Percentiles rank a stretch among this genome's conserved stretches.
These are phyloP conservation scores for Rachicladosporium sp. DNA, from an alignment of 2,329 filamentous ascomycete species.

Conservation along the genomic window DNA sequence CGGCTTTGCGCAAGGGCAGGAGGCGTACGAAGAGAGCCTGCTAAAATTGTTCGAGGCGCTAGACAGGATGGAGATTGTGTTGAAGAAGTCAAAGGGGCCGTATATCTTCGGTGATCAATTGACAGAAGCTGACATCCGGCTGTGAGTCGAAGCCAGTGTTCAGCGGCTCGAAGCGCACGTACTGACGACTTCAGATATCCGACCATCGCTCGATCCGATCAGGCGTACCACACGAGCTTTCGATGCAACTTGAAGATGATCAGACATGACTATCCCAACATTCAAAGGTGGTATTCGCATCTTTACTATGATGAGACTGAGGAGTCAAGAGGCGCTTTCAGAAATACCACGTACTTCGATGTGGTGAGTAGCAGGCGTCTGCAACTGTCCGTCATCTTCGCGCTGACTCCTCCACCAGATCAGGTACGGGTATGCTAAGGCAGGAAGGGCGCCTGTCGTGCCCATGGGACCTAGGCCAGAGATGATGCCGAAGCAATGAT, in stretches of 20 bases:
- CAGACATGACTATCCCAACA: constrained; percentile 44
- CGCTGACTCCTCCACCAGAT: constrained; percentile 1
- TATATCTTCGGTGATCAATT: constrained; percentile 65
- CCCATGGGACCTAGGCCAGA: constrained; percentile 4
- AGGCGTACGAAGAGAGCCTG: constrained; percentile 69
- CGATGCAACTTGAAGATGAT: constrained; percentile 57
- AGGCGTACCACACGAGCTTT: constrained; percentile 78
- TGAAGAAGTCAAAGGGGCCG: constrained; percentile 42
- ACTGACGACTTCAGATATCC: constrained; percentile 30
- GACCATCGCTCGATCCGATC: constrained; percentile 60
- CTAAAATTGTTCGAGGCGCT: constrained; percentile 60
- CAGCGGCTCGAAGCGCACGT: constrained; percentile 4
- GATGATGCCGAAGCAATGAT: constrained; percentile 4
- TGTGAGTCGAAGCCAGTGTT: constrained; percentile 33
- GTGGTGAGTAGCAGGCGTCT: constrained; percentile 3
- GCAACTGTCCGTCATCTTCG: not conserved
- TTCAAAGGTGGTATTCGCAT: constrained; percentile 35
- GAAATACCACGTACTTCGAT: constrained; percentile 32
- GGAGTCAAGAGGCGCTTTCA: constrained; percentile 31
- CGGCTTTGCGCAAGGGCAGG: constrained; percentile 74
- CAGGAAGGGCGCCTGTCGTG: constrained; percentile 2
- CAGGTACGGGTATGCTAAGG: constrained; percentile 4
- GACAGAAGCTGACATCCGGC: constrained; percentile 71
- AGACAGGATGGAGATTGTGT: constrained; percentile 62
- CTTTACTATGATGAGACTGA: constrained; percentile 36